Evolutionary conservation across 805 yeast genomes (phyloP).

Genomic region (Ogataea philodendri): DNA sequence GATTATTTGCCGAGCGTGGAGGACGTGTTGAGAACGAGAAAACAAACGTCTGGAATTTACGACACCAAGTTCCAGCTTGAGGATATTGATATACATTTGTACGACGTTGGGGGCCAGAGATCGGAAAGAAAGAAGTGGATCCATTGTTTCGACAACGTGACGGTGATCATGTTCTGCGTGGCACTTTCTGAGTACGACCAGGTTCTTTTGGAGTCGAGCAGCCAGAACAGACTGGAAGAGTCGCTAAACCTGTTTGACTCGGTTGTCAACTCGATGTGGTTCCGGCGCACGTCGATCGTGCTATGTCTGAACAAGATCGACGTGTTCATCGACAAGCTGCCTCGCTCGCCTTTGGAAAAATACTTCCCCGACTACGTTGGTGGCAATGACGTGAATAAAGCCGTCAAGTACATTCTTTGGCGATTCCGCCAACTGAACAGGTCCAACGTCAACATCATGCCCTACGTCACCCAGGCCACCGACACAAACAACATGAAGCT

Average conservation of each 20-base stretch:
- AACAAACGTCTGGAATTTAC: constrained; percentile 89
- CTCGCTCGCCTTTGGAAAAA: constrained; percentile 73
- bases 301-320: constrained; percentile 88
- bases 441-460: constrained; percentile 76
- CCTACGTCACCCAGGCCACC: constrained; percentile 93
- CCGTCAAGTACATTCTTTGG: constrained; percentile 90
- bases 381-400: constrained; percentile 84
- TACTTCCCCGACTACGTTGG: constrained; percentile 91
- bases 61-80: constrained; percentile 80
- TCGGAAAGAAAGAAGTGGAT: constrained; percentile 97
- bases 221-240: constrained; percentile 77
- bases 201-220: constrained; percentile 69
- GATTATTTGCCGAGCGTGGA: constrained; percentile 69
- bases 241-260: constrained; percentile 83
- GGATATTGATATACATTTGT: constrained; percentile 58
- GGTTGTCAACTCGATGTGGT: constrained; percentile 91
- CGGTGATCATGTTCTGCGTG: constrained; percentile 85
- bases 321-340: constrained; percentile 80
- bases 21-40: constrained; percentile 83
- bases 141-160: constrained; percentile 91
- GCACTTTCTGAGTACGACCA: constrained; percentile 92
- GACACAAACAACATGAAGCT: constrained; percentile 85
- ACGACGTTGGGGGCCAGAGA: constrained; percentile 94
- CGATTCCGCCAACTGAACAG: constrained; percentile 82
- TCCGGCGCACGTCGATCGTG: constrained; percentile 80